Conservation (phyloP, 2,329 filamentous ascomycete species). For the Gnomoniopsis sp. region DNA sequence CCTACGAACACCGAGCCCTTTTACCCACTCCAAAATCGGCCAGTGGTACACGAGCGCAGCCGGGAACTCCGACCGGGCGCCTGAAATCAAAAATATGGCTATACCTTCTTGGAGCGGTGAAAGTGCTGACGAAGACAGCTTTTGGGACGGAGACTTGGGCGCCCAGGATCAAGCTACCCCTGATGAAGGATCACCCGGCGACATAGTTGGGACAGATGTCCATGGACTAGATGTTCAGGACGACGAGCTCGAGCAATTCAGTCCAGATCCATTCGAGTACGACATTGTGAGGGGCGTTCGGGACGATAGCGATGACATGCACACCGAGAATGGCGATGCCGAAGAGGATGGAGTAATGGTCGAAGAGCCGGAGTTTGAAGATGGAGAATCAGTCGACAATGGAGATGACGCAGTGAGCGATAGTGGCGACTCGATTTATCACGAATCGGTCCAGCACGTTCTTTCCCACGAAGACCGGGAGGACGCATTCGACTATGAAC, state of each 20-base stretch:
- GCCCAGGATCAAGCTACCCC: conserved; percentile 18
- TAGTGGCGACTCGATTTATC: conserved; percentile 61
- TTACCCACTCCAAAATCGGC: conserved; percentile 65
- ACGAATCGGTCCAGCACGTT: conserved; percentile 56
- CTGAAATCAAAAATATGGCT: conserved; percentile 17
- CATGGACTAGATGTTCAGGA: conserved; percentile 22
- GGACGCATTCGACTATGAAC: conserved; percentile 94
- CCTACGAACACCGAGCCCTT: conserved; percentile 72
- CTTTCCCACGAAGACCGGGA: conserved; percentile 87
- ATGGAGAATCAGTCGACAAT: conserved; percentile 27
- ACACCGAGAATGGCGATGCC: conserved; percentile 35
- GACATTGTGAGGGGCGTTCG: conserved; percentile 23
- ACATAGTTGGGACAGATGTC: conserved; percentile 24
- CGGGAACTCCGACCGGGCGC: conserved; percentile 9
- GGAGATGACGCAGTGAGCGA: conserved; percentile 50
- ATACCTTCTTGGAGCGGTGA: conserved; percentile 10
- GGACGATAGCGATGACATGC: conserved; percentile 38
- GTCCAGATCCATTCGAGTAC: conserved; percentile 24
- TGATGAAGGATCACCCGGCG: conserved; percentile 28
- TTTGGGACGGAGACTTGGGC: conserved; percentile 22
- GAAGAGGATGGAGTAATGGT: conserved; percentile 19
- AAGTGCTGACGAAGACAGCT: conserved; percentile 3
- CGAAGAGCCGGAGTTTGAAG: neutral
- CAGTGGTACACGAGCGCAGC: conserved; percentile 42
- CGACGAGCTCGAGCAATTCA: conserved; percentile 24